A percentile compares a stretch with the other conserved stretches of the same genome.
These are phyloP conservation scores for Theileria annulata DNA, from an alignment of 169 alveolate genomes.

Conservation along the genomic window DNA sequence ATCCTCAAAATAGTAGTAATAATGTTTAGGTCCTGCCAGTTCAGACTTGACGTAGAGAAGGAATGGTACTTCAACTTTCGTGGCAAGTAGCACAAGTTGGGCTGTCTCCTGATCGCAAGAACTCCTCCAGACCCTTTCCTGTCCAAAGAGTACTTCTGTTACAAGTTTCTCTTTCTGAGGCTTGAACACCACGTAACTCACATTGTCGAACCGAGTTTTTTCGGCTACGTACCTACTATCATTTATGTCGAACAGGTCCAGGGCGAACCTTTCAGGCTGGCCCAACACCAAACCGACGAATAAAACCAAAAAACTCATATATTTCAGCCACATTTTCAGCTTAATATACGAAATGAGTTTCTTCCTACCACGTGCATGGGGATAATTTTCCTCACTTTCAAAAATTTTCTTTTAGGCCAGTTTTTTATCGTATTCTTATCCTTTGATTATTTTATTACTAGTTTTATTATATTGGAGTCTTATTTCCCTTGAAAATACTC, in stretches of 20 bases:
- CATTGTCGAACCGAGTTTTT: background rate
- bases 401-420: background rate
- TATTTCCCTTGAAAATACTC: background rate
- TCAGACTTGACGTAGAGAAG: conserved; percentile 6
- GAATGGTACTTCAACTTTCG: background rate
- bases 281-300: background rate
- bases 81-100: background rate
- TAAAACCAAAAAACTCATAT: background rate
- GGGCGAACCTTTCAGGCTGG: background rate
- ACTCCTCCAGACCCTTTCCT: background rate
- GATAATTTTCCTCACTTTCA: background rate
- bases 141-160: background rate
- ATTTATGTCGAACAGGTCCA: background rate
- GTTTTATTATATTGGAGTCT: too few species aligned
- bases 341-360: background rate
- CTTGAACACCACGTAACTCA: conserved; percentile 2
- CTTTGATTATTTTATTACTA: too few species aligned
- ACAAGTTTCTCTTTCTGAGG: background rate
- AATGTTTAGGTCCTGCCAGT: background rate
- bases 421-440: background rate
- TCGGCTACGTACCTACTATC: background rate
- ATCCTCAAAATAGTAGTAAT: background rate
- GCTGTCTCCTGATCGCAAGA: conserved; percentile 4
- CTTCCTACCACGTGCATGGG: background rate
- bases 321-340: background rate